Base-by-base conservation (phyloP, 148 eudicot genomes). In the Arbutus unedo region DNA sequence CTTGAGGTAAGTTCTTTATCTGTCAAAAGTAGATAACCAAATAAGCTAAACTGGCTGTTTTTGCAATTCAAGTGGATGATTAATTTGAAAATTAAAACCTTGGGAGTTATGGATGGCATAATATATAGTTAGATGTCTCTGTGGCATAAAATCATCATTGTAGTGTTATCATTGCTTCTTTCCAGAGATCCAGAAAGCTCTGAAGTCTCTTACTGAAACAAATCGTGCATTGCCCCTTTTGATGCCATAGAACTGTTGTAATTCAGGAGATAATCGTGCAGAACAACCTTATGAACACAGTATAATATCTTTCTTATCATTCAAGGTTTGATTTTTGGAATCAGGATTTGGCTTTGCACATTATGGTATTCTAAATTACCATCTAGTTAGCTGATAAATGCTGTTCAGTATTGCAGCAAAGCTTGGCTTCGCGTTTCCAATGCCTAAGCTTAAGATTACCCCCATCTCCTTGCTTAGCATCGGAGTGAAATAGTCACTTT, bases 1-100 rank as follows among this genome's bases (percentile, higher is more conserved):
- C 97, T 94, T 47, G 98, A 96, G 99, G 99, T 96, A 91, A 82
- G 72, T 72, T 25, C 81, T 85, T 8, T 53, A 0, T 82, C 47
- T 78, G 16, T 51, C 68, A 54, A 43, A 10, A 45, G 44, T 6
- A 70, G 47, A 45, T 72, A 25, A 49, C 76, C 3, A 68, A 21
- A 66, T 53, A 31, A 80, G 74, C 74, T 66, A 6, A 79, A 60
- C 19, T 19, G 11, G 2, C 54, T n/a, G 0, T 23, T 74, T 14
- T n/a, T 77, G 48, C 19, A 78, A 44, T 18, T 44, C 41, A 10
- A 59, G 21, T 19, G 53, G 3, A 78, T 44, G 38, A 41, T 56
- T 41, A 2, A 7, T 43, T 18, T 57, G 15, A 5, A 16, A 11
- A 25, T 4, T 0, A 77, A 77, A 38, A 16, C 9, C 13, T 38